Percentiles rank a stretch among this genome's conserved stretches.
Conservation (phyloP, 805 yeast genomes). For the Candida boidinii region DNA sequence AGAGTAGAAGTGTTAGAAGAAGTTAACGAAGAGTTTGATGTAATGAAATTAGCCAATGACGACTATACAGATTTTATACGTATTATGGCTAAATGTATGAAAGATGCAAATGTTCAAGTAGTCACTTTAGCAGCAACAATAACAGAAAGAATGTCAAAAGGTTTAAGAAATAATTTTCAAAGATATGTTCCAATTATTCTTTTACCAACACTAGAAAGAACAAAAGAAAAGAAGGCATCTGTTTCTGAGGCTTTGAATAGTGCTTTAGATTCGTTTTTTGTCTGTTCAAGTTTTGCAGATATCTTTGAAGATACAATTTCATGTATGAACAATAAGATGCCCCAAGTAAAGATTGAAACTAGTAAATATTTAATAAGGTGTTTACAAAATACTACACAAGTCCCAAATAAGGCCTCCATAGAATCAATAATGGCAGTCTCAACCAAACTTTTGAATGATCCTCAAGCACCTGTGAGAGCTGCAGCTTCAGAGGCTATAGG, state of each 20-base stretch:
- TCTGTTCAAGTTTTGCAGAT: conserved; percentile 39
- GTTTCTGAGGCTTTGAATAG: conserved; percentile 63
- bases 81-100: conserved; percentile 60
- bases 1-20: conserved; percentile 80
- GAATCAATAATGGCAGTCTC: conserved; percentile 48
- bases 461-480: conserved; percentile 76
- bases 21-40: conserved; percentile 39
- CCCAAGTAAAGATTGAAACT: conserved; percentile 71
- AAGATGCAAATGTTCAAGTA: conserved; percentile 85
- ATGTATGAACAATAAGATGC: conserved; percentile 69
- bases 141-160: conserved; percentile 51
- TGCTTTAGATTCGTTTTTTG: conserved; percentile 59
- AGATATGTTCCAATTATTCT: conserved; percentile 46
- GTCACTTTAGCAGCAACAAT: conserved; percentile 72
- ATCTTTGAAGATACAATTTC: conserved; percentile 51
- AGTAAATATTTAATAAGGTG: conserved; percentile 57
- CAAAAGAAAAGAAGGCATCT: conserved; percentile 78
- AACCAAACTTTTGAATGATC: conserved; percentile 64
- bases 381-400: conserved; percentile 36
- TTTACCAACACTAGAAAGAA: conserved; percentile 63
- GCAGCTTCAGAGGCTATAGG: conserved; percentile 76
- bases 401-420: conserved; percentile 46
- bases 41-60: conserved; percentile 43
- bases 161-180: conserved; percentile 50
- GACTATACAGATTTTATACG: conserved; percentile 64